phyloP scores from a whole-genome alignment of 2,329 filamentous ascomycete genomes.

The Sporothrix humicola region DNA sequence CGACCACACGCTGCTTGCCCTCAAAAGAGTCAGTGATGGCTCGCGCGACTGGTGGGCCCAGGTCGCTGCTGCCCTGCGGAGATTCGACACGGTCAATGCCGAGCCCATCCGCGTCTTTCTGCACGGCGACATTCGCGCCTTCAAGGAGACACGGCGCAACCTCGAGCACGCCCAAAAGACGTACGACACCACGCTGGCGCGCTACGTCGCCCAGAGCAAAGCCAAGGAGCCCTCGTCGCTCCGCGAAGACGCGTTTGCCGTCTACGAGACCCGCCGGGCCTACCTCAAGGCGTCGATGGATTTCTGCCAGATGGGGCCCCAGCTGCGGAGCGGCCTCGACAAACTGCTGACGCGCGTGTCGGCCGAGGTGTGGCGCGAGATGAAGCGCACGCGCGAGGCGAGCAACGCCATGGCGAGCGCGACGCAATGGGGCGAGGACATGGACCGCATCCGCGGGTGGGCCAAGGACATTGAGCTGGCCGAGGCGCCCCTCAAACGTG shows the following conservation, averaged over 20 bases:
- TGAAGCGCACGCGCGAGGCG: constrained; percentile 73
- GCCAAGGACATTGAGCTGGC: constrained; percentile 89
- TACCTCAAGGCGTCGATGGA: constrained; percentile 94
- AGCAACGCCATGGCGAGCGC: constrained; percentile 58
- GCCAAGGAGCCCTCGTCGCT: constrained; percentile 91
- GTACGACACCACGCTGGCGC: constrained; percentile 80
- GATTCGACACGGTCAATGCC: constrained; percentile 75
- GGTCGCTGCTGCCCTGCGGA: constrained; percentile 74
- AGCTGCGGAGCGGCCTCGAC: constrained; percentile 82
- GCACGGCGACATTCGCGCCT: constrained; percentile 76
- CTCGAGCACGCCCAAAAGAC: constrained; percentile 82
- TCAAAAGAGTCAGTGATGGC: constrained; percentile 84
- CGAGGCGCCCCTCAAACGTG: constrained; percentile 81
- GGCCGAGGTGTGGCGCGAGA: constrained; percentile 85
- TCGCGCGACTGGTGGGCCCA: constrained; percentile 87
- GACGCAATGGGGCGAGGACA: constrained; percentile 73
- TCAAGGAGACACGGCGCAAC: constrained; percentile 80
- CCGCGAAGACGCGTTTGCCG: constrained; percentile 91
- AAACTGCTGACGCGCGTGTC: constrained; percentile 84
- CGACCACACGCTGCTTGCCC: constrained; percentile 88
- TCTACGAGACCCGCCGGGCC: constrained; percentile 88
- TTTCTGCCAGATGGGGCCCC: constrained; percentile 85
- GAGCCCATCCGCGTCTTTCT: constrained; percentile 85
- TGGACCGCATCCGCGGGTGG: constrained; percentile 93
- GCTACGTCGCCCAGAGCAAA: constrained; percentile 86